Evolutionary conservation across 2,329 filamentous ascomycete genomes (phyloP).

Genomic region (Fusarium solani-melongenae): DNA sequence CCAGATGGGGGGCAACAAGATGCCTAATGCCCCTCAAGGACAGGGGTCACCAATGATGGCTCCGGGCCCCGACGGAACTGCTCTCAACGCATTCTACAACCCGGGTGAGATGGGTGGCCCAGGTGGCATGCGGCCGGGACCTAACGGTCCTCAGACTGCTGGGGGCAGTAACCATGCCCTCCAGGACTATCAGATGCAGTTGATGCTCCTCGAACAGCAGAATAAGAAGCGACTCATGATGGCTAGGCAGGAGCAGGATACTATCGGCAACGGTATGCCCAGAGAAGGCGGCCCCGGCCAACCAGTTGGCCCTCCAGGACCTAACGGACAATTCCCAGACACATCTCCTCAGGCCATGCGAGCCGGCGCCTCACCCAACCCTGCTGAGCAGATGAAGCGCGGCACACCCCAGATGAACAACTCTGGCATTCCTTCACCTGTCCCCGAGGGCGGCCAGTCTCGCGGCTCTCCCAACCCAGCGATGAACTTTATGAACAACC

Average conservation of each 20-base stretch:
- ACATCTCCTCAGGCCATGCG: conserved; percentile 77
- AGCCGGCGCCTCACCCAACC: conserved; percentile 79
- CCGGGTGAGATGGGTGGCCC: conserved; percentile 67
- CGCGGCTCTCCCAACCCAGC: conserved; percentile 72
- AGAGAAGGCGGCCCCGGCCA: conserved; percentile 64
- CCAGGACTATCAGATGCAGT: conserved; percentile 89
- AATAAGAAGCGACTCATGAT: conserved; percentile 89
- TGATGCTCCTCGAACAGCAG: conserved; percentile 88
- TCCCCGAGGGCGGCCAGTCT: conserved; percentile 75
- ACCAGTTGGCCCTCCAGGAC: conserved; percentile 64
- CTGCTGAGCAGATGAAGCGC: conserved; percentile 82
- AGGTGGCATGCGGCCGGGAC: conserved; percentile 67
- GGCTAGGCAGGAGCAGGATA: conserved; percentile 83
- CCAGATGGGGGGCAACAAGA: conserved; percentile 84
- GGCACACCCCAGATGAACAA: conserved; percentile 79
- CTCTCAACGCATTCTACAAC: conserved; percentile 72
- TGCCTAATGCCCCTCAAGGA: conserved; percentile 79
- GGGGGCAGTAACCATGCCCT: conserved; percentile 79
- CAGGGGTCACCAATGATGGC: conserved; percentile 88
- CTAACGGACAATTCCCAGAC: conserved; percentile 74
- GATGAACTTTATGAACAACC: conserved; percentile 71
- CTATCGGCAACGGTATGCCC: conserved; percentile 58
- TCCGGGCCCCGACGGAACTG: conserved; percentile 73
- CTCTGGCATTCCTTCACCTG: conserved; percentile 75
- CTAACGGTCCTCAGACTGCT: conserved; percentile 59